Conservation (phyloP, 1,284 basidiomycete genomes). For the Pseudozyma tsukubaensis region DNA sequence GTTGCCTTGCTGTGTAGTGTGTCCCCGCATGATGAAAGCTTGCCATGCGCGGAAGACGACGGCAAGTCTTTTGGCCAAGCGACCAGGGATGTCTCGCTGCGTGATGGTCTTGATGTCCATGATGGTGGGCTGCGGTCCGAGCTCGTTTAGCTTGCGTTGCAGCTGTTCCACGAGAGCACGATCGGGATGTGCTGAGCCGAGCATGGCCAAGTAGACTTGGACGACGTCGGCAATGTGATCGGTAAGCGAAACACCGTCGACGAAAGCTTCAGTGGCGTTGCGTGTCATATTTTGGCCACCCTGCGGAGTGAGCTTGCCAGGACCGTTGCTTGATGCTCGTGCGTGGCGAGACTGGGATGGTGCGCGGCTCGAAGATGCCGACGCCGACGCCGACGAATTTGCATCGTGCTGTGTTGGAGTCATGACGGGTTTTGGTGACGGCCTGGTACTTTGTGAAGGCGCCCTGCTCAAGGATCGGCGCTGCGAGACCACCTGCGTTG, state of each 20-base stretch:
- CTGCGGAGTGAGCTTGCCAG: slow-evolving; percentile 3
- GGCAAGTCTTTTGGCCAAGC: slow-evolving; percentile 2
- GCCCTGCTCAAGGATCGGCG: slow-evolving; percentile 15
- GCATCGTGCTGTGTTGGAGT: background rate
- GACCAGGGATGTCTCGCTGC: slow-evolving; percentile 3
- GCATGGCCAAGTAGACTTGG: slow-evolving; percentile 3
- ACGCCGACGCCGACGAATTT: background rate
- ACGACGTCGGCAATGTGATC: slow-evolving; percentile 10
- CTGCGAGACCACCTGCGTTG: background rate
- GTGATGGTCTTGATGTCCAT: slow-evolving; percentile 4
- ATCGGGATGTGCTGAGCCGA: background rate
- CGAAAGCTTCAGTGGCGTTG: background rate
- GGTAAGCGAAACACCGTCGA: slow-evolving; percentile 5
- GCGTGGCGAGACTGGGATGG: slow-evolving; percentile 5
- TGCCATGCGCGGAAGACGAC: slow-evolving; percentile 6
- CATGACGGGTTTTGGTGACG: background rate
- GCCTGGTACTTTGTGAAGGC: background rate
- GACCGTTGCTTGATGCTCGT: slow-evolving; percentile 7
- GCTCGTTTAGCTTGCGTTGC: slow-evolving; percentile 1
- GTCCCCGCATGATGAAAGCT: background rate
- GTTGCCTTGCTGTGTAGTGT: background rate
- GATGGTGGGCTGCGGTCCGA: slow-evolving; percentile 6
- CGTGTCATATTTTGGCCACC: background rate
- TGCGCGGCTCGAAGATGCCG: background rate
- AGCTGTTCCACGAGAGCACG: slow-evolving; percentile 8